These are phyloP conservation scores for Harrya chromipes DNA, from an alignment of 768 basidiomycete species.

Conservation along the genomic window DNA sequence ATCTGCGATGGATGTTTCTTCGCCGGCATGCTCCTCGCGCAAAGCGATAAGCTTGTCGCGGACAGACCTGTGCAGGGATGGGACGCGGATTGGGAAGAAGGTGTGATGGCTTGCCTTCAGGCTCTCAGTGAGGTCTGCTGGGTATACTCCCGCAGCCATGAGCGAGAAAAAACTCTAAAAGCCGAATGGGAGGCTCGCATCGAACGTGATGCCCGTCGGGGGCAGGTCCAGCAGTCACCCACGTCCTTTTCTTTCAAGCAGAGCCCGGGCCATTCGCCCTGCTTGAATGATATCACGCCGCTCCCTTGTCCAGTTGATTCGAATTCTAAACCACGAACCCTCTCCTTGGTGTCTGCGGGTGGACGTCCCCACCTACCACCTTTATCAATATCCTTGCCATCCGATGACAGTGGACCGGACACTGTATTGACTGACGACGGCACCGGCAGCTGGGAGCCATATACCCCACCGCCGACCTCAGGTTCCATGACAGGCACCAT, in stretches of 20 bases:
- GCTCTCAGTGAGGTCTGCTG: slow-evolving; percentile 84
- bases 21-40: slow-evolving; percentile 74
- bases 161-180: slow-evolving; percentile 61
- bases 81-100: slow-evolving; percentile 32
- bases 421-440: slow-evolving; percentile 49
- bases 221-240: slow-evolving; percentile 21
- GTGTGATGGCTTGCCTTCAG: slow-evolving; percentile 52
- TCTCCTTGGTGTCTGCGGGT: slow-evolving; percentile 32
- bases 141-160: slow-evolving; percentile 73
- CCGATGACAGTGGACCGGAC: slow-evolving; percentile 51
- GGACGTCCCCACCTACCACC: slow-evolving; percentile 49
- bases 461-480: slow-evolving; percentile 60
- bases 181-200: slow-evolving; percentile 42
- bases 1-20: slow-evolving; percentile 90
- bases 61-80: slow-evolving; percentile 22
- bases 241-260: slow-evolving; percentile 22
- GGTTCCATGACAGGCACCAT: slow-evolving; percentile 45
- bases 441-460: slow-evolving; percentile 56
- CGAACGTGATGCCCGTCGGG: slow-evolving; percentile 31
- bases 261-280: slow-evolving; percentile 29
- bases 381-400: slow-evolving; percentile 37
- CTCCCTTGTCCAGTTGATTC: slow-evolving; percentile 12
- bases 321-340: slow-evolving; percentile 15
- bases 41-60: slow-evolving; percentile 37
- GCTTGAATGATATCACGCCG: slow-evolving; percentile 18